Conservation (phyloP, 345 rosid species). For the Nephelium lappaceum region DNA sequence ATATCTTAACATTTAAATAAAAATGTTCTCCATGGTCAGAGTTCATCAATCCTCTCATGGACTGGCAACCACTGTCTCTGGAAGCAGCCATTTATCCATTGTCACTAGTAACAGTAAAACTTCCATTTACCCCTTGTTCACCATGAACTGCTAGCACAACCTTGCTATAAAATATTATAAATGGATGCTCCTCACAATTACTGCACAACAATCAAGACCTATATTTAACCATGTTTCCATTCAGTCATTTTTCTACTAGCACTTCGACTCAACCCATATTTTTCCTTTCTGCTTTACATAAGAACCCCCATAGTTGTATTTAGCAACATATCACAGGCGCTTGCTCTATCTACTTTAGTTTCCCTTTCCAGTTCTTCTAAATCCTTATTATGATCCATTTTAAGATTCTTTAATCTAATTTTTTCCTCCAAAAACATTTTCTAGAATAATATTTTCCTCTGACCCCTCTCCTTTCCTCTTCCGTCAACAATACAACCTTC, state of each 20-base stretch:
- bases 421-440: neutral
- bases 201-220: neutral
- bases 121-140: no score
- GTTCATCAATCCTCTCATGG: no score
- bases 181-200: neutral
- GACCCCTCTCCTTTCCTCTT: neutral
- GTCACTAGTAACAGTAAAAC: no score
- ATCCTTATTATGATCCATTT: neutral
- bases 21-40: no score
- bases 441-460: neutral
- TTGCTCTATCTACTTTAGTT: neutral
- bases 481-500: neutral
- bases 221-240: neutral
- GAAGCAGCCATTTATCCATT: no score
- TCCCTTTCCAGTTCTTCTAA: neutral
- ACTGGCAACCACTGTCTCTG: no score
- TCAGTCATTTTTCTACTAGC: neutral
- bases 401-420: neutral
- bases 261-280: neutral
- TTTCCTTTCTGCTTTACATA: neutral
- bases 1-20: no score
- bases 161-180: neutral
- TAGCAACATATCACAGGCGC: neutral
- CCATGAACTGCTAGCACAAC: neutral
- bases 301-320: neutral